A percentile compares a stretch with the other conserved stretches of the same genome.
Evolutionary conservation across 1,139 yeast genomes (phyloP).

Genomic region (Arxiozyma heterogenica): DNA sequence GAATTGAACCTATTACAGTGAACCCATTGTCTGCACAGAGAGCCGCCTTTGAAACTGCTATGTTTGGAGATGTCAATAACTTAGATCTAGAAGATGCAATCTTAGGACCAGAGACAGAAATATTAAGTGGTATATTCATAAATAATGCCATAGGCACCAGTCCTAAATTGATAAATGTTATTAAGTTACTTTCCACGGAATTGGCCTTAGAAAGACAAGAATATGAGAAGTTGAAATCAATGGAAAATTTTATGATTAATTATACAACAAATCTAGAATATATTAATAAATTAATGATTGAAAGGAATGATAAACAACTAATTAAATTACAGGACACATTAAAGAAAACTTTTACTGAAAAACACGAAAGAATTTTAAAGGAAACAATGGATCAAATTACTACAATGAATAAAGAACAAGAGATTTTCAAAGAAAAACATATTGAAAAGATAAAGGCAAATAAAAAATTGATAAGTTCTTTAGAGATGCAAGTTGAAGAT

Average conservation of each 20-base stretch:
- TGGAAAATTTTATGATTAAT: conserved; percentile 32
- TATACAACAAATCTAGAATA: conserved; percentile 29
- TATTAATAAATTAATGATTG: conserved; percentile 18
- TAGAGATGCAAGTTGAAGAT: conserved; percentile 26
- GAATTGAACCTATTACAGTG: background rate
- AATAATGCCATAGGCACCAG: conserved; percentile 53
- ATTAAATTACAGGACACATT: conserved; percentile 16
- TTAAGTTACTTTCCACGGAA: conserved; percentile 39
- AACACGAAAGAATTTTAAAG: conserved; percentile 17
- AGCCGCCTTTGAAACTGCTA: conserved; percentile 56
- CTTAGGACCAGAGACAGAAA: conserved; percentile 46
- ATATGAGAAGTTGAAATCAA: conserved; percentile 36
- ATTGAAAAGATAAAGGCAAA: conserved; percentile 12
- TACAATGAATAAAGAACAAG: conserved; percentile 23
- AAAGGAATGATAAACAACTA: conserved; percentile 21
- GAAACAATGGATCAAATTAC: conserved; percentile 20
- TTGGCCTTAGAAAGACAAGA: conserved; percentile 40
- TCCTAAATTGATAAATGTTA: conserved; percentile 42
- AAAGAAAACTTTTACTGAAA: conserved; percentile 18
- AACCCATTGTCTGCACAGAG: conserved; percentile 24
- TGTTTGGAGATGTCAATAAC: conserved; percentile 69
- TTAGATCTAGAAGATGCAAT: conserved; percentile 47
- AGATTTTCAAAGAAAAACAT: conserved; percentile 12
- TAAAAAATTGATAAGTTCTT: conserved; percentile 15
- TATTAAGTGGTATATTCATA: conserved; percentile 53